Evolutionary conservation across 2,329 filamentous ascomycete genomes (phyloP), one percentile per base, ranked within the genome.

Genomic region (Pyrenochaeta sp.): DNA sequence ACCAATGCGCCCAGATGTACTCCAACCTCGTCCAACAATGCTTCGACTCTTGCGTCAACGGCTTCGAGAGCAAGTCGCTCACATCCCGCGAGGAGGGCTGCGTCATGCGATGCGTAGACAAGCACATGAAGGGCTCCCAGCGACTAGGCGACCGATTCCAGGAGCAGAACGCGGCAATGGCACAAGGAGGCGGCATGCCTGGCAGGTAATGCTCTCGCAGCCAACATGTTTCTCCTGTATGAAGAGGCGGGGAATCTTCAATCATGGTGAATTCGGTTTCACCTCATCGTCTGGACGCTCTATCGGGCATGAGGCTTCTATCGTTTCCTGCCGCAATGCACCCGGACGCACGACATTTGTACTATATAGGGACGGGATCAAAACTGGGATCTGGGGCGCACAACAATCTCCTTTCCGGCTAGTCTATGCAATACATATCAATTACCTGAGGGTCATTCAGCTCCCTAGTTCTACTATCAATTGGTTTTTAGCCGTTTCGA

Each of bases 1-100:
- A 27, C 9, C 4, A 4, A 27, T 9, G 4, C 4, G 4, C 23
- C 11, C 63, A 89, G 86, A 88, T 87, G 82, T 89, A 89, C 78
- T 87, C 85, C 71, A 88, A 86, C 79, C 84, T 91, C 49, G 90
- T 92, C 69, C 89, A 92, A 77, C 86, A 89, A 80, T 99, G 95
- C 87, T 99, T 99, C 85, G 89, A 91, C 76, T 90, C 95, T 79
- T 99, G 95, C 84, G 87, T 99, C 80, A 94, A 93, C 79, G 93
- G 98, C 84, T 99, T 99, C 86, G 96, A 93, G 73, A 96, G 92
- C 81, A 98, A 98, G 82, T 91, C 92, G 43, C 87, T 99, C 64
- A 89, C 90, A 60, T 85, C 88, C 65, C 89, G 91, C 75, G 95
- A 99, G 81, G 90, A 90, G 73, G 89, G 90, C 76, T 99, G 95